A percentile compares a stretch with the other conserved stretches of the same genome.
These are phyloP conservation scores for Rhizophora apiculata DNA, from an alignment of 345 rosid genomes.

Conservation along the genomic window DNA sequence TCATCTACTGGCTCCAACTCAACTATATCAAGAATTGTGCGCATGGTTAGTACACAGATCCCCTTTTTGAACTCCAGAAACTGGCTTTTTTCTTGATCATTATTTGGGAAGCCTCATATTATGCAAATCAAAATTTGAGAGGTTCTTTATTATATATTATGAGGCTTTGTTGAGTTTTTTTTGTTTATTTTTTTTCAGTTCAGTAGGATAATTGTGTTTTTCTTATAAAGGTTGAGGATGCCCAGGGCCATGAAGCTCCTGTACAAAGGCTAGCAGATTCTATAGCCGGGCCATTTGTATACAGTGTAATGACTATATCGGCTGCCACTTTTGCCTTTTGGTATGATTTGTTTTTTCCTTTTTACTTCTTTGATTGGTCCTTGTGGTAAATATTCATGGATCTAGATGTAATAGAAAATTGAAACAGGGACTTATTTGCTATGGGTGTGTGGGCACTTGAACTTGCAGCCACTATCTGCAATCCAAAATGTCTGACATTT, in stretches of 20 bases:
- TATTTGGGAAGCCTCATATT: not conserved
- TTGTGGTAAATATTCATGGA: not conserved
- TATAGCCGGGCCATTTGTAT: conserved; percentile 95
- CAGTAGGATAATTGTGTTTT: conserved; percentile 13
- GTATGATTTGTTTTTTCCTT: conserved; percentile 38
- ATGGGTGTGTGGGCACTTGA: not conserved
- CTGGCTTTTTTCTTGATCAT: not conserved
- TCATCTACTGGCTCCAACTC: conserved; percentile 84
- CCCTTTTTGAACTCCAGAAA: not conserved
- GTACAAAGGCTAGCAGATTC: conserved; percentile 93
- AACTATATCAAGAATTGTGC: conserved; percentile 76
- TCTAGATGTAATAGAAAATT: not conserved
- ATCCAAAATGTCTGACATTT: not conserved
- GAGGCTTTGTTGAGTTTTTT: not conserved
- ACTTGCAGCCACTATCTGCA: too few species aligned
- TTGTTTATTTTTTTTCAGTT: not conserved
- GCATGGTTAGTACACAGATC: conserved; percentile 54
- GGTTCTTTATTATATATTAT: not conserved
- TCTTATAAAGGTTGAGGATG: conserved; percentile 76
- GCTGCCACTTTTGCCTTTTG: conserved; percentile 91
- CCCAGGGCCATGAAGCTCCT: conserved; percentile 95
- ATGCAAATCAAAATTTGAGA: not conserved
- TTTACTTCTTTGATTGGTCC: conserved; percentile 1
- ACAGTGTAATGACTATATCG: conserved; percentile 73
- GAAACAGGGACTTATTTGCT: not conserved